A percentile compares a stretch with the other conserved stretches of the same genome.
Conservation (phyloP, 1,139 yeast species). For the Diutina mesorugosa region DNA sequence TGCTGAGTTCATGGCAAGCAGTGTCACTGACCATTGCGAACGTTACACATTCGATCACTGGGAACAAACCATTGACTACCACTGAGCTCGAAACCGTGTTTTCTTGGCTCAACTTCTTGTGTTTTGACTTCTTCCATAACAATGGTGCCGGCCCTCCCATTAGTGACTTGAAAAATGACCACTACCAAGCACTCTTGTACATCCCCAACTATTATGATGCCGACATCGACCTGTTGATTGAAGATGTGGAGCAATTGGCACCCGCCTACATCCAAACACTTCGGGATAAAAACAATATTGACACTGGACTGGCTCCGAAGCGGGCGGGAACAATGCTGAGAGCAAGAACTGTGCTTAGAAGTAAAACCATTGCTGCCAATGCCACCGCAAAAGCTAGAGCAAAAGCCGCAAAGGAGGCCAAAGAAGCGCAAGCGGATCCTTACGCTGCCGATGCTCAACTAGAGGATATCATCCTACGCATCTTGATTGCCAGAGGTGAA, state of each 20-base stretch:
- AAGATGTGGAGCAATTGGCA: conserved; percentile 46
- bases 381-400: conserved; percentile 53
- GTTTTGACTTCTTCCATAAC: conserved; percentile 65
- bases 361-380: conserved; percentile 60
- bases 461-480: conserved; percentile 57
- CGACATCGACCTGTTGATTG: conserved; percentile 34
- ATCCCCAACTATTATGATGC: conserved; percentile 60
- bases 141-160: conserved; percentile 76
- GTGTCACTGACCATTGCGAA: conserved; percentile 38
- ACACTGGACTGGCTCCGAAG: not conserved
- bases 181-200: conserved; percentile 51
- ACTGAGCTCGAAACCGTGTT: conserved; percentile 60
- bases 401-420: conserved; percentile 35
- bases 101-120: conserved; percentile 56
- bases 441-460: conserved; percentile 42
- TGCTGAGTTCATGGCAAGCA: conserved; percentile 28
- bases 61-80: conserved; percentile 41
- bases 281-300: conserved; percentile 27
- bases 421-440: conserved; percentile 41
- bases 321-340: not conserved
- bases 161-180: conserved; percentile 47
- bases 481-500: conserved; percentile 34
- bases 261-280: conserved; percentile 39
- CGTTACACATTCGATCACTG: conserved; percentile 33
- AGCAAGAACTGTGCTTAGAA: conserved; percentile 14